Percentiles rank a stretch among this genome's conserved stretches.
phyloP scores from a whole-genome alignment of 805 yeast genomes.

The Zygotorulaspora florentina region DNA sequence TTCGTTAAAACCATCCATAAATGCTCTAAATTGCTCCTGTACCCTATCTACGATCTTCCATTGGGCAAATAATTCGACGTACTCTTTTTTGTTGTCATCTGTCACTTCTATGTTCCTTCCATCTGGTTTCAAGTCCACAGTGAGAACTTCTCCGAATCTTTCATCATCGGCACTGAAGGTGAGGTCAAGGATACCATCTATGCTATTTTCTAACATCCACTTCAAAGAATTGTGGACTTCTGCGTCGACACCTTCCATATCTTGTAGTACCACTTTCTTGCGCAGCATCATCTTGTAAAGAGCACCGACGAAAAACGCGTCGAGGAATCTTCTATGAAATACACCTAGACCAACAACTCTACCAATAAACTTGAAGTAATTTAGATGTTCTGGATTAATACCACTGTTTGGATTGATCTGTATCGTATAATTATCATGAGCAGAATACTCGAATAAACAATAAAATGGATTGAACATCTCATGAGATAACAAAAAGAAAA shows the following conservation, averaged over 20 bases:
- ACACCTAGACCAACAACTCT: conserved; percentile 97
- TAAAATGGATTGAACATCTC: conserved; percentile 99
- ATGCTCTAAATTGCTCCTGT: conserved; percentile 93
- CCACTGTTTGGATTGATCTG: conserved; percentile 98
- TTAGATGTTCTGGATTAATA: conserved; percentile 95
- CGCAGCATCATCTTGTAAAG: conserved; percentile 95
- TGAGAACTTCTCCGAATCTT: conserved; percentile 87
- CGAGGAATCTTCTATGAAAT: conserved; percentile 95
- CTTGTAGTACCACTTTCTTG: conserved; percentile 91
- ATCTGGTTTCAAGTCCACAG: conserved; percentile 82
- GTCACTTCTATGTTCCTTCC: conserved; percentile 90
- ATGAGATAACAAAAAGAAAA: conserved; percentile 91
- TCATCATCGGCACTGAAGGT: conserved; percentile 90
- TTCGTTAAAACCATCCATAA: conserved; percentile 96
- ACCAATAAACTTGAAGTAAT: conserved; percentile 96
- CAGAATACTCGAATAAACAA: conserved; percentile 94
- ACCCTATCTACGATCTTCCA: conserved; percentile 94
- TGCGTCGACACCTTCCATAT: conserved; percentile 98
- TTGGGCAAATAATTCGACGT: conserved; percentile 89
- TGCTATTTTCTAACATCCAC: conserved; percentile 95
- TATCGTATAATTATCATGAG: conserved; percentile 95
- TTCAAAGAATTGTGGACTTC: conserved; percentile 91
- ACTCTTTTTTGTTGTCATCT: conserved; percentile 91
- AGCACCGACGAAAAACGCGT: conserved; percentile 98
- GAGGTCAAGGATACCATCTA: conserved; percentile 78